Evolutionary conservation across 2,329 filamentous ascomycete genomes (phyloP).

Genomic region (Lachnellula occidentalis): DNA sequence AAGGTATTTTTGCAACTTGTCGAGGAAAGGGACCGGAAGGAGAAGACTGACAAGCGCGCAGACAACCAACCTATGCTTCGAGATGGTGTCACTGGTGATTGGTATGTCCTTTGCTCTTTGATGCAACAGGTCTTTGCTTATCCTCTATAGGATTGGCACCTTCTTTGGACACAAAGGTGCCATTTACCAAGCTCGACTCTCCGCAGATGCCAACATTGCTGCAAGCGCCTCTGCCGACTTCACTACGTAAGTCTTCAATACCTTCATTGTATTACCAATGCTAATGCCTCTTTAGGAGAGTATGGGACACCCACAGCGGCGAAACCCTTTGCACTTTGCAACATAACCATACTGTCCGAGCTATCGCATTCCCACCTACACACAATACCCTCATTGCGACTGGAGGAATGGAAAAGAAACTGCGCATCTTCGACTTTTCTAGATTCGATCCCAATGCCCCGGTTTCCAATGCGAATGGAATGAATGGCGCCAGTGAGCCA

Average conservation of each 20-base stretch:
- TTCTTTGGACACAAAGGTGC: constrained; percentile 98
- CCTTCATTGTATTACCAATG: neutral
- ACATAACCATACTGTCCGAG: constrained; percentile 92
- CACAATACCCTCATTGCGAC: constrained; percentile 82
- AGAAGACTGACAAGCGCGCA: constrained; percentile 34
- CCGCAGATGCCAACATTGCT: constrained; percentile 78
- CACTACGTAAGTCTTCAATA: constrained; percentile 60
- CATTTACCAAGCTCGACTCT: constrained; percentile 92
- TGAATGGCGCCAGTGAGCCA: neutral
- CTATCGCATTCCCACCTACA: constrained; percentile 82
- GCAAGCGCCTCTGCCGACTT: constrained; percentile 96
- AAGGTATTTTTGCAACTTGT: constrained; percentile 41
- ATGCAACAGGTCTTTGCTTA: constrained; percentile 13
- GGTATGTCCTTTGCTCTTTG: constrained; percentile 44
- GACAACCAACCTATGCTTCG: constrained; percentile 99
- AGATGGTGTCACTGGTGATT: constrained; percentile 91
- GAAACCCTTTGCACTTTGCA: constrained; percentile 82
- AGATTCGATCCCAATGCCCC: constrained; percentile 36
- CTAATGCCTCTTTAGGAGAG: constrained; percentile 58
- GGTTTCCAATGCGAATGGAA: constrained; percentile 25
- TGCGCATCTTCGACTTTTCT: constrained; percentile 85
- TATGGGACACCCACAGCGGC: constrained; percentile 96
- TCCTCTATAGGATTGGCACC: constrained; percentile 69
- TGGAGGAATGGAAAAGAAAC: constrained; percentile 92
- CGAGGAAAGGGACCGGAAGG: neutral